Conservation (phyloP, 805 yeast genomes). For the Starmerella floricola region DNA sequence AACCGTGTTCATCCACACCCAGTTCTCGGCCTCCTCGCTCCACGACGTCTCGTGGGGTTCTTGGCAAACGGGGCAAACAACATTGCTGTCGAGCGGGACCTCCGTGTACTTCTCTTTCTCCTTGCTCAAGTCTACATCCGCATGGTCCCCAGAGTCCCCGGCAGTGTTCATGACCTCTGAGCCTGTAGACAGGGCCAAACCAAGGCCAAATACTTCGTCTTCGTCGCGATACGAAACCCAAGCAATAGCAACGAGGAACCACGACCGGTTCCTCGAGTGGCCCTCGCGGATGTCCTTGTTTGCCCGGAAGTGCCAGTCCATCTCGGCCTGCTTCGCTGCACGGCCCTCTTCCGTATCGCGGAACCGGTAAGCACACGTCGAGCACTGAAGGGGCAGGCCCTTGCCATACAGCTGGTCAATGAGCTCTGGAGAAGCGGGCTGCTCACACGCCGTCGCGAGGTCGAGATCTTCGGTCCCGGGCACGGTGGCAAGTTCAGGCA, state of each 20-base stretch:
- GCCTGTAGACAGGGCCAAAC: constrained; percentile 22
- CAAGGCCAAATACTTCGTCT: constrained; percentile 36
- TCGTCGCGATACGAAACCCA: constrained; percentile 67
- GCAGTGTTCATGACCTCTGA: constrained; percentile 17
- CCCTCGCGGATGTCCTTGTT: constrained; percentile 58
- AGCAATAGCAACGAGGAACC: constrained; percentile 62
- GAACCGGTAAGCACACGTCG: constrained; percentile 82
- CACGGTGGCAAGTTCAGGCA: no score
- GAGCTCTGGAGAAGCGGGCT: constrained; percentile 27
- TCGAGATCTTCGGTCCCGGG: constrained; percentile 21
- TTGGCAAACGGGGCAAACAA: constrained; percentile 59
- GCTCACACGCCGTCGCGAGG: constrained; percentile 26
- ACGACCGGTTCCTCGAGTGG: constrained; percentile 55
- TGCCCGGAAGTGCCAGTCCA: constrained; percentile 94
- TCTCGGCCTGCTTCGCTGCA: constrained; percentile 47
- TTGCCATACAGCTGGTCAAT: constrained; percentile 37
- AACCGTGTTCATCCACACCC: constrained; percentile 68
- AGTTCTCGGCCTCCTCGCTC: constrained; percentile 63
- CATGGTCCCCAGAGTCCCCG: constrained; percentile 26
- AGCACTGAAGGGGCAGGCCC: constrained; percentile 67
- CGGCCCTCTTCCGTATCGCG: constrained; percentile 46
- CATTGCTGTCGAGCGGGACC: constrained; percentile 53
- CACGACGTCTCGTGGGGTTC: constrained; percentile 53
- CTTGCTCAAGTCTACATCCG: constrained; percentile 27
- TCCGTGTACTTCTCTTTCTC: constrained; percentile 39